These are phyloP conservation scores for Ganoderma lucidum DNA, from an alignment of 1,284 basidiomycete species.

Conservation along the genomic window DNA sequence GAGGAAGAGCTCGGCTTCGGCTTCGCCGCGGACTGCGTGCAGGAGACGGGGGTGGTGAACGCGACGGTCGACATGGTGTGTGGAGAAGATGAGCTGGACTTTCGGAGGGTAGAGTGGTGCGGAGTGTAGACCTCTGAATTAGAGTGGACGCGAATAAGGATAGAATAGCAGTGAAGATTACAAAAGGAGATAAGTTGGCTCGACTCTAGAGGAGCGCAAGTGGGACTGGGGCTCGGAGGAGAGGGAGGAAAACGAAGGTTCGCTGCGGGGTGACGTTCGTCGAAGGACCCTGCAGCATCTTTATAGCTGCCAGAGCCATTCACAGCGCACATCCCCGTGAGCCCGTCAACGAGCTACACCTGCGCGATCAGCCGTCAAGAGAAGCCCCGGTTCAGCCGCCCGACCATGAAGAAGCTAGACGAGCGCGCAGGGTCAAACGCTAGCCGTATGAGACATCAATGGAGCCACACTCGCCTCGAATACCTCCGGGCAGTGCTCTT, in stretches of 20 bases:
- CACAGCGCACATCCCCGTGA: constrained; percentile 23
- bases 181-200: constrained; percentile 1
- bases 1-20: constrained; percentile 32
- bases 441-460: background rate
- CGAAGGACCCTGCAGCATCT: constrained; percentile 8
- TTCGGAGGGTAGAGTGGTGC: constrained; percentile 10
- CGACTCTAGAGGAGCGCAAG: background rate
- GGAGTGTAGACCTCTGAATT: constrained; percentile 12
- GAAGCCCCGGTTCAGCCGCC: constrained; percentile 23
- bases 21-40: constrained; percentile 31
- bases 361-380: constrained; percentile 33
- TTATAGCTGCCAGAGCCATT: constrained; percentile 16
- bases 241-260: constrained; percentile 17
- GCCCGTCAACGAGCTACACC: constrained; percentile 26
- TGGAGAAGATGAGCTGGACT: background rate
- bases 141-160: constrained; percentile 12
- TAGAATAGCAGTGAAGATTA: constrained; percentile 1
- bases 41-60: constrained; percentile 25
- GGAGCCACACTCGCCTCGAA: too few relatives aligned
- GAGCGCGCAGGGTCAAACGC: constrained; percentile 21
- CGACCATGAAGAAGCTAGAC: constrained; percentile 18
- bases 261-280: constrained; percentile 23
- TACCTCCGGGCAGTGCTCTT: background rate
- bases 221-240: constrained; percentile 15
- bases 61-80: constrained; percentile 28